Evolutionary conservation across 768 basidiomycete species (phyloP), one percentile per base, ranked within the genome.

Genomic region (Porphyrellus cyaneotinctus): DNA sequence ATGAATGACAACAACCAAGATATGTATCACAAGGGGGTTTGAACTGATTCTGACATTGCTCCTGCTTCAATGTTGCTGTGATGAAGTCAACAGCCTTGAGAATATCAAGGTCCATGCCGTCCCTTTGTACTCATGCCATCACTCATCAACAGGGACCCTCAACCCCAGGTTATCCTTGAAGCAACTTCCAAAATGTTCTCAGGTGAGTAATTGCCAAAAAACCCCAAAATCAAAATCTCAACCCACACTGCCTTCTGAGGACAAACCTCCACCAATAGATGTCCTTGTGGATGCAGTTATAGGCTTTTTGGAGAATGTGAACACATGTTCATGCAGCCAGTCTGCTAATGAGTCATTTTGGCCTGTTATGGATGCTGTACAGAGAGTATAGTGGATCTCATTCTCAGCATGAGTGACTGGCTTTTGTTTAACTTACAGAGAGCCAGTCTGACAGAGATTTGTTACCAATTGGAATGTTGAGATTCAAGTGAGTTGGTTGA

Each of bases 231-330:
- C 70, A 33, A 62, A 61, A 43, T 48, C 47, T 35, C 43, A 54
- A n/a, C 28, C 43, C 3, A 17, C 39, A 8, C 33, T 42, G 12
- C 43, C 43, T 11, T 60, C 41, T 39, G 62, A 46, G 54, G 67
- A 54, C 49, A 72, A 72, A 4, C 74, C 78, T 1, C 79, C 80
- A 42, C 84, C 93, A 1, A 82, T 95, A 49, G 93, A 97, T 56
- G 70, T 93, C 39, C 77, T 97, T 35, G 84, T 95, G 31, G 94
- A 97, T 64, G 78, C 80, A 17, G 82, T 97, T 45, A 90, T 99
- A 43, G 91, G 91, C 7, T 87, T 90, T 64, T 71, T 99, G 33
- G 93, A 97, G 66, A 81, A 87, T 52, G 84, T 86, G 3, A 88
- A 85, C 6, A 81, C 84, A n/a, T n/a, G 36, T 95, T 88, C 66